A percentile compares a stretch with the other conserved stretches of the same genome.
Conservation (phyloP, 371 early-diverging fungal genomes). For the Dinochytrium kinnereticum region DNA sequence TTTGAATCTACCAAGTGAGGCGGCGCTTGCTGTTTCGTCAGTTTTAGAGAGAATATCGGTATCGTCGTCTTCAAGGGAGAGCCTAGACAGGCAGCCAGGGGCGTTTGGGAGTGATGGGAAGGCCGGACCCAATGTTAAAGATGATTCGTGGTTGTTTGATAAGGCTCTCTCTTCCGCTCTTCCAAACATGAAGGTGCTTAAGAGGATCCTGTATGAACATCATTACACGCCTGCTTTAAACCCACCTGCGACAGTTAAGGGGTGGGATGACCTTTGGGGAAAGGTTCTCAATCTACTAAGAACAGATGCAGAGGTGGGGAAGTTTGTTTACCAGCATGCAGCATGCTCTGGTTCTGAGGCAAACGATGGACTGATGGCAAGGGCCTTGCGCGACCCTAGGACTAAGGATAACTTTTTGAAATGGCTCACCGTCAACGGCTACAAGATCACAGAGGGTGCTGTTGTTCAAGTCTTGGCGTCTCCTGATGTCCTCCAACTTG, state of each 20-base stretch:
- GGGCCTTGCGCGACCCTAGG: constrained; percentile 22
- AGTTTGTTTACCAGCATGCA: constrained; percentile 15
- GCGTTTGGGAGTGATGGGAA: neutral
- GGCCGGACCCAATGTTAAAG: neutral
- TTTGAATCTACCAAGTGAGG: constrained; percentile 5
- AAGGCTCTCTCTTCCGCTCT: neutral
- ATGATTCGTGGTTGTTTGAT: constrained; percentile 22
- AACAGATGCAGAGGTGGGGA: constrained; percentile 22
- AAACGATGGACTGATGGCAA: constrained; percentile 16
- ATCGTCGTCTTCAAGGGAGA: too few relatives aligned
- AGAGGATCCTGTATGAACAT: constrained; percentile 16
- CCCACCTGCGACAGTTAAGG: neutral
- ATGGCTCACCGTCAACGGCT: constrained; percentile 15
- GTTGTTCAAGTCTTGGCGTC: constrained; percentile 14
- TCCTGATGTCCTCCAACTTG: constrained; percentile 17
- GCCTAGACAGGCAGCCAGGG: too few relatives aligned
- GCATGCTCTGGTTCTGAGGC: neutral
- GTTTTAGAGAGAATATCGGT: neutral
- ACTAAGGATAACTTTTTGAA: constrained; percentile 12
- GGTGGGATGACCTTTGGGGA: constrained; percentile 22
- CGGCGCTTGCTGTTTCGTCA: neutral
- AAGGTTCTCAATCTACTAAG: neutral
- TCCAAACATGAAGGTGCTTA: constrained; percentile 21
- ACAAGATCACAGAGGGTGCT: constrained; percentile 16
- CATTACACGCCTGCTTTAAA: constrained; percentile 27